These are phyloP conservation scores for Rhodotorula sp. DNA, from an alignment of 1,284 basidiomycete genomes.

Conservation along the genomic window DNA sequence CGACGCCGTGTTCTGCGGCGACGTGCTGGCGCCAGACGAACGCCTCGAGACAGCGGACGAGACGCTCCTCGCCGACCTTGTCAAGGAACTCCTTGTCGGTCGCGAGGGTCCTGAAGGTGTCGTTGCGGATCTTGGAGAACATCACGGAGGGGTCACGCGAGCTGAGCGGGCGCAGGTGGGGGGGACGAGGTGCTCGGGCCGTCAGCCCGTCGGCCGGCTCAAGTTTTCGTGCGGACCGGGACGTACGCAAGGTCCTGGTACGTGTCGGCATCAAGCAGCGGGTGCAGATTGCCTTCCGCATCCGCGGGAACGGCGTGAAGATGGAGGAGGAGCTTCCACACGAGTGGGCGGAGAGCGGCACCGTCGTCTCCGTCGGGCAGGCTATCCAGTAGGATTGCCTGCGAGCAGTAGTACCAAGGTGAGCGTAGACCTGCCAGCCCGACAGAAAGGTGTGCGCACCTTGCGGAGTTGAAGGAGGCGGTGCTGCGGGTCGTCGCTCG, in stretches of 20 bases:
- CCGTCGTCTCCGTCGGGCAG: constrained; percentile 25
- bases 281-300: constrained; percentile 52
- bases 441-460: neutral
- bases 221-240: too few species aligned
- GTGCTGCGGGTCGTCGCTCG: neutral
- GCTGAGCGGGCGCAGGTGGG: constrained; percentile 8
- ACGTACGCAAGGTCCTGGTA: constrained; percentile 82
- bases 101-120: constrained; percentile 76
- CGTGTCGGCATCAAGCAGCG: constrained; percentile 66
- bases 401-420: neutral
- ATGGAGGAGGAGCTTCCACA: constrained; percentile 89
- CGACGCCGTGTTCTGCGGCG: neutral
- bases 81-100: constrained; percentile 95
- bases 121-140: constrained; percentile 57
- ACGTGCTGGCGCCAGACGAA: constrained; percentile 91
- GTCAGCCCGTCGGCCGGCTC: too few species aligned
- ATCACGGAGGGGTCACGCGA: constrained; percentile 33
- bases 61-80: constrained; percentile 90
- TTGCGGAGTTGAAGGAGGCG: constrained; percentile 28
- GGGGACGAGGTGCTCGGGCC: neutral
- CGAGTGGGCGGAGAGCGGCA: constrained; percentile 51
- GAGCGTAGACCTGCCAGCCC: neutral
- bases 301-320: constrained; percentile 52
- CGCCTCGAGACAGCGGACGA: constrained; percentile 90
- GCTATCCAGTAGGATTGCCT: constrained; percentile 30